Base-by-base conservation (phyloP, 805 yeast species). In the Zygotorulaspora danielsina region DNA sequence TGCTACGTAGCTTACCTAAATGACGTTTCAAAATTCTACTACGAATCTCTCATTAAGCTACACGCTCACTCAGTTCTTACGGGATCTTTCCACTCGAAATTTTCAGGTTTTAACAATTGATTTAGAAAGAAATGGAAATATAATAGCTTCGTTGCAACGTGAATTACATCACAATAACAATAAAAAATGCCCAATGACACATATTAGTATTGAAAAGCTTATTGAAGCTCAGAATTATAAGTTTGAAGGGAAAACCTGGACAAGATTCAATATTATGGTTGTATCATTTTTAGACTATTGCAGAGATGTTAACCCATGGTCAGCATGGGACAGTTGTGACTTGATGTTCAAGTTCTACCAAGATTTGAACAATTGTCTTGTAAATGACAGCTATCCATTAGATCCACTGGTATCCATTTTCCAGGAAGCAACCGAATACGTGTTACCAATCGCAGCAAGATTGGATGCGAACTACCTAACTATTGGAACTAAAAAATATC, bases 261-360 rank as follows among this genome's bases (percentile, higher is more conserved):
- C 56, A 5, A 75, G 77, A 5, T 75, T 79, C 45, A 69, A 66
- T 30, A 72, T 69, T 33, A 62, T 78, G 49, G 63, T 72, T 1
- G 54, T 55, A 2, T 63, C 76, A 2, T 81, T 76, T 53, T 52
- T 81, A 10, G 53, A 55, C 24, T 65, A 75, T 37, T 64, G 76
- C 42, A 60, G 70, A 28, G 73, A 75, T 41, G 57, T 78, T 17
- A 69, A 78, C 49, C 81, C 85, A 0, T 64, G 73, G 65, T 69
- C 79, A 2, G 40, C 63, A 6, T 54, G 66, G 32, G 69, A 65
- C 22, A 70, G 79, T 26, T 76, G 73, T 50, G 83, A 77, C 45
- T 56, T 76, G 19, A 49, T 61, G n/a, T 57, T 59, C 32, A 49
- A 53, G 18, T 73, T 69, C 44, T 70, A 74, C 16, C 63, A 65